These are phyloP conservation scores for Pseudofabraea citricarpa DNA, from an alignment of 2,329 filamentous ascomycete species.

Conservation along the genomic window DNA sequence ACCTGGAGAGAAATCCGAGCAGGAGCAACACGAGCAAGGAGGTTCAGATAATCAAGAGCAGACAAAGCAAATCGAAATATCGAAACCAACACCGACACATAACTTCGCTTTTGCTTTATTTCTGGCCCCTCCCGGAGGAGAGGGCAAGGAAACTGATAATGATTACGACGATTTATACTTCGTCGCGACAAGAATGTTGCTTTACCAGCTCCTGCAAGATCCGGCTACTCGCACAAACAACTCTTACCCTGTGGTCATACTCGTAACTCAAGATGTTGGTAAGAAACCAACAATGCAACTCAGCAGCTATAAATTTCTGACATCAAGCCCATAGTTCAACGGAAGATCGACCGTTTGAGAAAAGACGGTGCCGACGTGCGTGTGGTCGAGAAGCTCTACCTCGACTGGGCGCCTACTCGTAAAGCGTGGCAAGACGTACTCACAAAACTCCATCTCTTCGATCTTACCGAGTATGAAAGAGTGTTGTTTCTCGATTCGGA, in stretches of 20 bases:
- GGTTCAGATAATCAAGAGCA: too few relatives aligned
- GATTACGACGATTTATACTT: constrained; percentile 28
- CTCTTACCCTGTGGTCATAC: constrained; percentile 4
- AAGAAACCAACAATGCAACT: background rate
- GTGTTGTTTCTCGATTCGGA: constrained; percentile 33
- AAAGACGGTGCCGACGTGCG: constrained; percentile 34
- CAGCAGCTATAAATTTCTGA: background rate
- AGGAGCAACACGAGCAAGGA: too few relatives aligned
- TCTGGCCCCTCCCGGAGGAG: background rate
- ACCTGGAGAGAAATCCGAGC: too few relatives aligned
- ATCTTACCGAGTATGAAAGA: constrained; percentile 29
- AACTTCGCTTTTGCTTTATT: background rate
- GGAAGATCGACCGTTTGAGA: constrained; percentile 27
- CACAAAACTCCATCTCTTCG: constrained; percentile 31
- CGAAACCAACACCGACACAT: too few relatives aligned
- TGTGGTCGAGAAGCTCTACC: constrained; percentile 27
- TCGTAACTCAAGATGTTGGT: background rate
- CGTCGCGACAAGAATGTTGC: constrained; percentile 31
- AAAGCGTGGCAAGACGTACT: constrained; percentile 21
- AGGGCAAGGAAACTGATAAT: background rate
- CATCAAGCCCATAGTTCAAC: background rate
- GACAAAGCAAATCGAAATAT: too few relatives aligned
- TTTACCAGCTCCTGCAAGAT: constrained; percentile 36
- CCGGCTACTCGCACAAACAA: constrained; percentile 27
- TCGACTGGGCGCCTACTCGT: constrained; percentile 27